phyloP scores from a whole-genome alignment of 2,329 filamentous ascomycete genomes.

The Aspergillus sp. region DNA sequence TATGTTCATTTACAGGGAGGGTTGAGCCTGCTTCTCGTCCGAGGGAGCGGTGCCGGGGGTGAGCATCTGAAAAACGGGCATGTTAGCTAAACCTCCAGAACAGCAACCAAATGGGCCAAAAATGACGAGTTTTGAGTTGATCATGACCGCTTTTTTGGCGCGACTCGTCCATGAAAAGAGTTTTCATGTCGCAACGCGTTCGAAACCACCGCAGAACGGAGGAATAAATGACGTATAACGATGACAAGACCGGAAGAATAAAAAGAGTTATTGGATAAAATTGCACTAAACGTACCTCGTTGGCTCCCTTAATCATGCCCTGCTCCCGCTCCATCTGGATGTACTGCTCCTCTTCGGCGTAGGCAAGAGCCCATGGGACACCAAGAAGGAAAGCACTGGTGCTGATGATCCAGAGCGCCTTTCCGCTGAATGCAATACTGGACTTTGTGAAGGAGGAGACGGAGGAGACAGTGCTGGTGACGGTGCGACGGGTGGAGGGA shows the following conservation, averaged over 20 bases:
- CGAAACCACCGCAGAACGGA: background rate
- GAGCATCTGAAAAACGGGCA: conserved; percentile 35
- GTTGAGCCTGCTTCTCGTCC: conserved; percentile 30
- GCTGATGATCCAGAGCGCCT: conserved; percentile 85
- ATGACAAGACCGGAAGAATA: background rate
- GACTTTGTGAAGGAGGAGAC: conserved; percentile 44
- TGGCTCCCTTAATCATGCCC: conserved; percentile 88
- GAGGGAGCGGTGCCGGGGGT: conserved; percentile 32
- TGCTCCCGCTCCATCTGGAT: conserved; percentile 97
- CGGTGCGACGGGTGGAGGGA: conserved; percentile 66
- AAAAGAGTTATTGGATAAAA: background rate
- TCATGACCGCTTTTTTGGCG: background rate
- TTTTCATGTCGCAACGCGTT: background rate
- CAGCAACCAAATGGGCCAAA: background rate
- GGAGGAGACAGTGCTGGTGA: conserved; percentile 56
- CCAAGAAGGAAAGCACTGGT: conserved; percentile 86
- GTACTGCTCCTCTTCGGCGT: conserved; percentile 93
- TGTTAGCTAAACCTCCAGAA: conserved; percentile 13
- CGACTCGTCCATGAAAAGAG: conserved; percentile 2
- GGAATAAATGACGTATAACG: background rate
- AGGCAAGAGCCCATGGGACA: conserved; percentile 89
- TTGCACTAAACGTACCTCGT: conserved; percentile 58
- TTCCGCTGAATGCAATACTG: conserved; percentile 67
- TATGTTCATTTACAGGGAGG: conserved; percentile 35
- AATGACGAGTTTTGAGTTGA: background rate